A percentile compares a stretch with the other conserved stretches of the same genome.
phyloP scores from a whole-genome alignment of 129 eudicot species.

The Arctium minus region DNA sequence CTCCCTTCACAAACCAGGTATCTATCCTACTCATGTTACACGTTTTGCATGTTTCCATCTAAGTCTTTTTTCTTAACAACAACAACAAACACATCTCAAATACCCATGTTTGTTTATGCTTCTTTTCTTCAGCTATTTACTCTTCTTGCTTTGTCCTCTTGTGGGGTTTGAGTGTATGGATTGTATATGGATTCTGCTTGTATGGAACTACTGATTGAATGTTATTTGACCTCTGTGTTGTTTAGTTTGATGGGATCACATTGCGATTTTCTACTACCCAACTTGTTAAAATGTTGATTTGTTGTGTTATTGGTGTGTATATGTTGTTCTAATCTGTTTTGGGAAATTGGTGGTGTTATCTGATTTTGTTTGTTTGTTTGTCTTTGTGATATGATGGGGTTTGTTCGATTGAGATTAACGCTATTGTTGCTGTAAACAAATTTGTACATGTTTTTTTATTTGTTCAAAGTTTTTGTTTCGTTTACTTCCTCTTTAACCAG shows the following conservation, averaged over 20 bases:
- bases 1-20: constrained; percentile 20
- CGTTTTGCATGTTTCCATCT: constrained; percentile 36
- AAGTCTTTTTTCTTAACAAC: not conserved
- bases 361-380: constrained; percentile 10
- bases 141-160: not conserved
- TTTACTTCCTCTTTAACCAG: not conserved
- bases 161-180: constrained; percentile 2
- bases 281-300: constrained; percentile 16
- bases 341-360: not conserved
- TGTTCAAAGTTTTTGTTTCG: constrained; percentile 18
- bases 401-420: constrained; percentile 29
- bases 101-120: not conserved
- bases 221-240: constrained; percentile 10
- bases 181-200: constrained; percentile 10
- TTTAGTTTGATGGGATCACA: constrained; percentile 44
- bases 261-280: constrained; percentile 15
- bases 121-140: not conserved
- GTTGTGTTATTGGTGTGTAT: constrained; percentile 15
- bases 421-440: not conserved
- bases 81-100: not conserved
- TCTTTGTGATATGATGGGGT: constrained; percentile 16
- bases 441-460: not conserved
- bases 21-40: constrained; percentile 26
- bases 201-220: constrained; percentile 16
- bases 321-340: not conserved